phyloP scores from a whole-genome alignment of 2,329 filamentous ascomycete species.

The Zopfia rhizophila region DNA sequence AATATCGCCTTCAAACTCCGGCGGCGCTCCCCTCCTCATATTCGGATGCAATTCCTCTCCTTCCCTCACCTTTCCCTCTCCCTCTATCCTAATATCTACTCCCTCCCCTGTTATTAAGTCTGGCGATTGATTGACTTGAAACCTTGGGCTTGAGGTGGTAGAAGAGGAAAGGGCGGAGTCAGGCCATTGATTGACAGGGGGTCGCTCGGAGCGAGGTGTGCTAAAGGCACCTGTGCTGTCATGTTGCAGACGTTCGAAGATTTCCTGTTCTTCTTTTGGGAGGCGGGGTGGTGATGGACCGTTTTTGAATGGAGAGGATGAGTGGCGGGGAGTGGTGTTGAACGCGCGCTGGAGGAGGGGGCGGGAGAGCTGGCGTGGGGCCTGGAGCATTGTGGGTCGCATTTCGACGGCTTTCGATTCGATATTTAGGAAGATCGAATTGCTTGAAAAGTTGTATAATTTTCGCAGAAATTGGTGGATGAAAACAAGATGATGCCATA shows the following conservation, averaged over 20 bases:
- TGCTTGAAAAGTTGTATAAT: no score
- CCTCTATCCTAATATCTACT: conserved; percentile 34
- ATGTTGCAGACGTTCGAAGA: conserved; percentile 87
- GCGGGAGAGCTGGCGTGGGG: conserved; percentile 40
- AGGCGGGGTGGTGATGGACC: conserved; percentile 84
- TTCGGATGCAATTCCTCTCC: conserved; percentile 76
- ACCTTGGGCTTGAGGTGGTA: no score
- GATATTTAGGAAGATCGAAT: no score
- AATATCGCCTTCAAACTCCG: conserved; percentile 90
- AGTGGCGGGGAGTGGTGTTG: conserved; percentile 22
- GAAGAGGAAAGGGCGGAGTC: conserved; percentile 52
- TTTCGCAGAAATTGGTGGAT: neutral
- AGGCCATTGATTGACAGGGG: conserved; percentile 43
- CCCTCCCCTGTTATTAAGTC: conserved; percentile 34
- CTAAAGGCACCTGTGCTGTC: conserved; percentile 80
- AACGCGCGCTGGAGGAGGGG: conserved; percentile 27
- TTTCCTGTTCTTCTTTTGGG: conserved; percentile 86
- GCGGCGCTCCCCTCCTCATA: conserved; percentile 78
- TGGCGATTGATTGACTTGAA: conserved; percentile 48
- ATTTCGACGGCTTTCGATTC: no score
- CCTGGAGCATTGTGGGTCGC: conserved; percentile 26
- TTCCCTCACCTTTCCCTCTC: conserved; percentile 58
- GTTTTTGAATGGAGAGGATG: conserved; percentile 38
- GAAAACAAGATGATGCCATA: neutral
- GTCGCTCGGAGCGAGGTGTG: conserved; percentile 64